A percentile compares a stretch with the other conserved stretches of the same genome.
phyloP scores from a whole-genome alignment of 495 filamentous ascomycete species.

The Penicillium simplicissimum region DNA sequence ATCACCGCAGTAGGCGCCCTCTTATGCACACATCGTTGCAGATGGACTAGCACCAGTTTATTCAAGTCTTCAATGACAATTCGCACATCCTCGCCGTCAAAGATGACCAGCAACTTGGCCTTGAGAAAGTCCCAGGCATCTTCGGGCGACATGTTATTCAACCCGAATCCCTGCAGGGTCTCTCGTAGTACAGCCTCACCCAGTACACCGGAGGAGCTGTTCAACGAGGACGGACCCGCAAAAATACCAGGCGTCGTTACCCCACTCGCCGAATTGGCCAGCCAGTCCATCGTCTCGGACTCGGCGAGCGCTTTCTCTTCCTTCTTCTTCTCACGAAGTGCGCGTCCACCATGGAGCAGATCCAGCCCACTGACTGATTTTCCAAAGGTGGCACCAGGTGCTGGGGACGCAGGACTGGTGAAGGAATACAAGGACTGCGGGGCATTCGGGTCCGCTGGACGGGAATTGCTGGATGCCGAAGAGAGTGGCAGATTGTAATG shows the following conservation, averaged over 20 bases:
- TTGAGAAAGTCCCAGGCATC: conserved; percentile 97
- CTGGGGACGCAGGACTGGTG: conserved; percentile 66
- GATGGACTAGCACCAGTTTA: conserved; percentile 75
- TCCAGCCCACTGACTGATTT: conserved; percentile 84
- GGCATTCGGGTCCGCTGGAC: conserved; percentile 78
- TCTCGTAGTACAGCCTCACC: conserved; percentile 48
- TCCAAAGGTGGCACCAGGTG: conserved; percentile 65
- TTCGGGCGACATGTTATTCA: conserved; percentile 81
- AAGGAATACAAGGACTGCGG: conserved; percentile 84
- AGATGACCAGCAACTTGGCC: conserved; percentile 83
- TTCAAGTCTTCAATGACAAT: conserved; percentile 95
- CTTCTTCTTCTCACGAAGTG: conserved; percentile 85
- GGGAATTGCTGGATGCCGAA: conserved; percentile 87
- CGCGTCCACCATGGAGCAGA: conserved; percentile 79
- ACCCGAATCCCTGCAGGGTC: conserved; percentile 60
- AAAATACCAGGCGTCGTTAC: conserved; percentile 31
- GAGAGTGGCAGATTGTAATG: conserved; percentile 73
- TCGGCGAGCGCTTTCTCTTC: conserved; percentile 68
- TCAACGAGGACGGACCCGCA: conserved; percentile 42
- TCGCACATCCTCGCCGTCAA: conserved; percentile 87
- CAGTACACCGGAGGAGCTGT: conserved; percentile 33
- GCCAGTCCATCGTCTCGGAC: conserved; percentile 46
- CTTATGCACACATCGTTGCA: conserved; percentile 74
- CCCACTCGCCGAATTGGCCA: conserved; percentile 33
- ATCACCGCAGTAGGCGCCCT: conserved; percentile 67